These are phyloP conservation scores for Spatholobus suberectus DNA, from an alignment of 306 rosid species.

Conservation along the genomic window DNA sequence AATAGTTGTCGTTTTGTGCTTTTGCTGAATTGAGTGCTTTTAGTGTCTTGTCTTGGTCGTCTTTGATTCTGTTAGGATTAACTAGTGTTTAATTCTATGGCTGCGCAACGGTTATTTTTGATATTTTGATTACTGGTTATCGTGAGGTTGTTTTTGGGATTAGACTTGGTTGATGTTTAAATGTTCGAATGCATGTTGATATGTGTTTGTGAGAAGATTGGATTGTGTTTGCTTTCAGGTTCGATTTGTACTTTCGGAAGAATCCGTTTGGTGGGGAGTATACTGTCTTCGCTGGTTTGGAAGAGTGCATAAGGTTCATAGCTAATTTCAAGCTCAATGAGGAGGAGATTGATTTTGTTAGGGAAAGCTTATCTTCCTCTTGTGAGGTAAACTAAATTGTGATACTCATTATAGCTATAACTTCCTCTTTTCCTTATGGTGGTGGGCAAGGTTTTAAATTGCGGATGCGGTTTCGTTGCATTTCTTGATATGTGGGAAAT, in stretches of 20 bases:
- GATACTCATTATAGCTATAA: not conserved
- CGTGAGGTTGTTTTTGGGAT: not conserved
- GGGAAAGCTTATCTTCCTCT: slow-evolving; percentile 67
- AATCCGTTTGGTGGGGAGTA: slow-evolving; percentile 98
- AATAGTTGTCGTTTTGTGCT: not conserved
- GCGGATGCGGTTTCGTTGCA: too few species aligned
- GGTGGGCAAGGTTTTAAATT: too few species aligned
- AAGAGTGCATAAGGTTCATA: slow-evolving; percentile 89
- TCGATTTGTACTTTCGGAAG: slow-evolving; percentile 95
- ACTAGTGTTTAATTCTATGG: not conserved
- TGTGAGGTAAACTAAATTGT: slow-evolving; percentile 73
- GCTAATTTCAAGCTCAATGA: slow-evolving; percentile 86
- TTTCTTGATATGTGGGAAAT: too few species aligned
- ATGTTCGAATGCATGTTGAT: slow-evolving; percentile 10
- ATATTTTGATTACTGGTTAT: not conserved
- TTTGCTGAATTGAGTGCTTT: slow-evolving; percentile 24
- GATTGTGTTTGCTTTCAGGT: slow-evolving; percentile 63
- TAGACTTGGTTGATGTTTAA: too few species aligned
- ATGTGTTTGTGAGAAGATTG: slow-evolving; percentile 40
- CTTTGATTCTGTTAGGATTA: slow-evolving; percentile 25
- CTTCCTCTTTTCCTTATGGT: not conserved
- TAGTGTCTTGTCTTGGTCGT: not conserved
- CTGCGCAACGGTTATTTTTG: not conserved
- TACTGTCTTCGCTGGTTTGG: slow-evolving; percentile 95
- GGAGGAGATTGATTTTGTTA: slow-evolving; percentile 79